Evolutionary conservation across 2,329 filamentous ascomycete genomes (phyloP), one percentile per base, ranked within the genome.

Genomic region (Arthrocladium fulminans): DNA sequence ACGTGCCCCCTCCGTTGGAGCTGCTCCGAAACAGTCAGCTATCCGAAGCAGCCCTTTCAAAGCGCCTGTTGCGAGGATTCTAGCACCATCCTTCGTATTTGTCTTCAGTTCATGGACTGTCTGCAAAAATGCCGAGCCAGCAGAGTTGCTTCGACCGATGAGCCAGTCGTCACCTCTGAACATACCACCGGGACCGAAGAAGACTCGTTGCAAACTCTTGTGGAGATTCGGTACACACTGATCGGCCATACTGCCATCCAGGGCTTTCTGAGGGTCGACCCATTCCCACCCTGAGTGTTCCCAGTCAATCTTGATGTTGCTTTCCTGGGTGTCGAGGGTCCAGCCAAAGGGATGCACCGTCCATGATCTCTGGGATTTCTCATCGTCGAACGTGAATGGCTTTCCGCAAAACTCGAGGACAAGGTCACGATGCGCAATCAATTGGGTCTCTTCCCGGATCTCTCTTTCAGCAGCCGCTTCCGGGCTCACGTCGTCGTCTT

Each of bases 331-430:
- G 15, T 52, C 37, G 1, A 54, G 43, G 15, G 46, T 51, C 47
- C 54, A 84, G 0, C 71, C 74, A 54, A 84, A 84, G 0, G 81
- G 79, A 51, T 81, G 70, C 41, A 84, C 71, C 4, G 70, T 79
- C 80, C 81, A 84, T 58, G 76, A 68, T 20, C 77, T 73, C 17
- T 72, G 67, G 12, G 81, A 63, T 0, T 66, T 65, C 2, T 68
- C 58, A 54, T 84, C 80, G 3, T 59, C 56, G 52, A 84, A 81
- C 1, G 68, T 66, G 55, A 77, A 84, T 2, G 74, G 72, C 50
- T 79, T 79, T 1, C 80, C 81, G 20, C 72, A 67, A 15, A 77
- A 73, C 56, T 78, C 70, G 19, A 80, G 67, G 2, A 67, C 65
- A 5, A 82, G 59, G 0, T 70, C 51, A n/a, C 35, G 69, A 0